phyloP scores from a whole-genome alignment of 306 rosid genomes.

The Citrullus amarus region DNA sequence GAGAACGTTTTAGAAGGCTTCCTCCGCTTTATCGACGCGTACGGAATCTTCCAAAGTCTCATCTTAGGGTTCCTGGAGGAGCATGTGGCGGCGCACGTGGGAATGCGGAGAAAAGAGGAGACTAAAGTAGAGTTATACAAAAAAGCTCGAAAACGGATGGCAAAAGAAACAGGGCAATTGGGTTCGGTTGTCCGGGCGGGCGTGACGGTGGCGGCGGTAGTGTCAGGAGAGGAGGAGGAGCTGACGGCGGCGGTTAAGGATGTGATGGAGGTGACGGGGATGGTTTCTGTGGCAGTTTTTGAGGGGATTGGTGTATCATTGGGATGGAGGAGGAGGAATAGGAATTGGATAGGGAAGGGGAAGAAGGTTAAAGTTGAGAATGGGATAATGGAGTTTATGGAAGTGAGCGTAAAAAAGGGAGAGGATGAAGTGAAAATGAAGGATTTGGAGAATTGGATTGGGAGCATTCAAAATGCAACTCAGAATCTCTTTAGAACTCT shows the following conservation, averaged over 20 bases:
- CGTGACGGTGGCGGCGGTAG: background rate
- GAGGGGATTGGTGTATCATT: constrained; percentile 36
- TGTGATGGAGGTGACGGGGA: constrained; percentile 41
- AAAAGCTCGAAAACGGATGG: constrained; percentile 33
- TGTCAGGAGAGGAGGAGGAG: constrained; percentile 28
- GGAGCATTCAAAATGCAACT: constrained; percentile 27
- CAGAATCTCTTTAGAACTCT: constrained; percentile 47
- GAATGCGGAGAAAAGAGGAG: constrained; percentile 41
- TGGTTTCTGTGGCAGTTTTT: constrained; percentile 47
- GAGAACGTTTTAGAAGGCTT: constrained; percentile 65
- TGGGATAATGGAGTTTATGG: constrained; percentile 10
- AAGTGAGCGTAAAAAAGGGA: constrained; percentile 31
- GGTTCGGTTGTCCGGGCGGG: constrained; percentile 22
- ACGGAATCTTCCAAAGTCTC: constrained; percentile 61
- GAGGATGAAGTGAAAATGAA: constrained; percentile 22
- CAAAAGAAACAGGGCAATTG: constrained; percentile 37
- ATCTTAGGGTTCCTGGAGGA: constrained; percentile 36
- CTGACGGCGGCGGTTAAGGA: constrained; percentile 30
- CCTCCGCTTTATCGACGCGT: constrained; percentile 55
- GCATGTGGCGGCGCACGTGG: constrained; percentile 54
- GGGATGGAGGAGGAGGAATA: constrained; percentile 2
- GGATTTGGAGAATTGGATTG: constrained; percentile 35
- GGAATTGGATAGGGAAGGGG: constrained; percentile 13
- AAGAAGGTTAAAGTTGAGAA: constrained; percentile 7
- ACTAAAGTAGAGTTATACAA: constrained; percentile 20